Conservation (phyloP, 208 protist genomes). For the Wallacemonas sp. region DNA sequence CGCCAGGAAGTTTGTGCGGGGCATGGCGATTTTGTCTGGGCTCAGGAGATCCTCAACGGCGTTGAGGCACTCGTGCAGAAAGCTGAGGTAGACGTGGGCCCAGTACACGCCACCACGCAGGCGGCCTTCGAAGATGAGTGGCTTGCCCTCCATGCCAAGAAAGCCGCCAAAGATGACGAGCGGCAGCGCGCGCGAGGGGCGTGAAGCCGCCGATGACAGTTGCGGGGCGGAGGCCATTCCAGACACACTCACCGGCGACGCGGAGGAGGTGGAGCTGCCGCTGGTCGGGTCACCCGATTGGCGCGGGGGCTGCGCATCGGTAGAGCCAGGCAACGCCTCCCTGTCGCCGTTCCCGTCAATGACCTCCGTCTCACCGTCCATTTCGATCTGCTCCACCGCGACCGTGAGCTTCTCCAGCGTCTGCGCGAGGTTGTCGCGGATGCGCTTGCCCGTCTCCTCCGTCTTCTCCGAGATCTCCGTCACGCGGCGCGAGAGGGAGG, state of each 20-base stretch:
- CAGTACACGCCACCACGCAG: conserved; percentile 54
- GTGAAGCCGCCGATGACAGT: background rate
- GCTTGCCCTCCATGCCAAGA: conserved; percentile 29
- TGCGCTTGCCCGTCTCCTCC: conserved; percentile 9
- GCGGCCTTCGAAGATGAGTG: conserved; percentile 22
- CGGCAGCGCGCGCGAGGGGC: background rate
- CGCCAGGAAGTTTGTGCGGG: conserved; percentile 45
- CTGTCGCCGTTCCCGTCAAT: too few species aligned
- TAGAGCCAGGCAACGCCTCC: too few species aligned
- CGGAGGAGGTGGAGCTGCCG: too few species aligned
- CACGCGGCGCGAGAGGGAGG: background rate
- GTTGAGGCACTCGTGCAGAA: conserved; percentile 45
- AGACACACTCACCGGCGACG: too few species aligned
- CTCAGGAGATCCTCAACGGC: conserved; percentile 31
- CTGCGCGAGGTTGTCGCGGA: conserved; percentile 24
- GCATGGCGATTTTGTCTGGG: conserved; percentile 23
- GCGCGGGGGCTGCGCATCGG: too few species aligned
- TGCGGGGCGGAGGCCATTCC: background rate
- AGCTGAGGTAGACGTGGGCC: conserved; percentile 37
- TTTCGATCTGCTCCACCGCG: background rate
- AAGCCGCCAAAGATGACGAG: conserved; percentile 28
- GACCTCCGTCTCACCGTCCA: background rate
- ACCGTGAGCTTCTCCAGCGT: conserved; percentile 4
- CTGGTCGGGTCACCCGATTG: too few species aligned
- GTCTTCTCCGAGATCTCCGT: too few species aligned